Evolutionary conservation across 257 asterid species (phyloP).

Genomic region (Solanum clarkiae): DNA sequence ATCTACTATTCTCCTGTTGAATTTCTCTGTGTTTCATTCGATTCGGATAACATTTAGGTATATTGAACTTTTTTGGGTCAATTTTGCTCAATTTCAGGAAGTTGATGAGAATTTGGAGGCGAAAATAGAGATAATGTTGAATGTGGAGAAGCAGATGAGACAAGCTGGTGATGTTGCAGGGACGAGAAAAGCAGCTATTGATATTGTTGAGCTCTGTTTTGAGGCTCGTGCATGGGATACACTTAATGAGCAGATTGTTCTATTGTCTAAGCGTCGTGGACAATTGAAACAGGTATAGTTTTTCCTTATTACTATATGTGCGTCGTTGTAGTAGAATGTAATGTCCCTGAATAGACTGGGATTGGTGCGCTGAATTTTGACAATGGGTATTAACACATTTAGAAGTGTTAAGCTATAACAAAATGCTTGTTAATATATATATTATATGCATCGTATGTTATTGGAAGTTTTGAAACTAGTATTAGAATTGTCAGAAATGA

Average conservation of each 20-base stretch:
- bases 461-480: background rate
- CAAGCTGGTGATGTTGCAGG: slow-evolving; percentile 80
- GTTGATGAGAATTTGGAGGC: slow-evolving; percentile 55
- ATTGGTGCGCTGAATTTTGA: background rate
- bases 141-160: slow-evolving; percentile 94
- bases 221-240: slow-evolving; percentile 78
- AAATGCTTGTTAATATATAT: background rate
- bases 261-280: slow-evolving; percentile 87
- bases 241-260: slow-evolving; percentile 76
- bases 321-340: background rate
- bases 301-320: background rate
- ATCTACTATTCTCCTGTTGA: background rate
- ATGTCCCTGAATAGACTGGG: background rate
- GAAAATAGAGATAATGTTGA: slow-evolving; percentile 57
- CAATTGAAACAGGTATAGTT: slow-evolving; percentile 74
- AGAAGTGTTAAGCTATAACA: background rate
- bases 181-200: slow-evolving; percentile 61
- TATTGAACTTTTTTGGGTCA: background rate
- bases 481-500: background rate
- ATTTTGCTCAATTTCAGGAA: slow-evolving; percentile 27
- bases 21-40: background rate
- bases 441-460: background rate
- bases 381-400: background rate
- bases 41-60: background rate
- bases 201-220: slow-evolving; percentile 74